Evolutionary conservation across 305 asterid genomes (phyloP).

Genomic region (Stenogyne calaminthoides): DNA sequence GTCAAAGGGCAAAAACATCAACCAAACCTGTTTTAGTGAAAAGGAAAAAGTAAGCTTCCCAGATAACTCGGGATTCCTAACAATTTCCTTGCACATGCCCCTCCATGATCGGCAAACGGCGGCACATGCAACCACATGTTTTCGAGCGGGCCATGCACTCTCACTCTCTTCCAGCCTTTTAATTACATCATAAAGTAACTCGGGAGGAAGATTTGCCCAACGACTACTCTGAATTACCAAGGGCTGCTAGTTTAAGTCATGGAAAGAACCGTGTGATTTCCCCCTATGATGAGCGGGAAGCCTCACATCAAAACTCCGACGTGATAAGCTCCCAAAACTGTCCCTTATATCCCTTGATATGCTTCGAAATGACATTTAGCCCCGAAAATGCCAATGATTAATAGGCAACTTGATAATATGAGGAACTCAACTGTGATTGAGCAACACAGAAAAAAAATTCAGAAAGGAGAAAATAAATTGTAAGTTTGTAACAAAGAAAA

Average conservation of each 20-base stretch:
- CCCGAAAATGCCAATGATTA: slow-evolving; percentile 25
- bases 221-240: slow-evolving; percentile 61
- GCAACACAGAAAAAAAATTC: slow-evolving; percentile 24
- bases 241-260: slow-evolving; percentile 58
- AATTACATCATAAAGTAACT: slow-evolving; percentile 78
- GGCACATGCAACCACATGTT: slow-evolving; percentile 79
- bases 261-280: slow-evolving; percentile 71
- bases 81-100: slow-evolving; percentile 80
- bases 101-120: slow-evolving; percentile 95
- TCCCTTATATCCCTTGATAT: slow-evolving; percentile 84
- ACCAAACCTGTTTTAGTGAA: slow-evolving; percentile 70
- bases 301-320: slow-evolving; percentile 73
- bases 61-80: slow-evolving; percentile 67
- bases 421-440: slow-evolving; percentile 36
- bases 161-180: slow-evolving; percentile 90
- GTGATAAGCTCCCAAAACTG: slow-evolving; percentile 81
- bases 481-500: slow-evolving; percentile 9
- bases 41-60: slow-evolving; percentile 91
- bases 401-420: too few species aligned
- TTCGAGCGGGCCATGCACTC: slow-evolving; percentile 86
- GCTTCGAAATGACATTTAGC: slow-evolving; percentile 79
- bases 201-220: slow-evolving; percentile 97
- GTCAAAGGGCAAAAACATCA: neutral
- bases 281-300: slow-evolving; percentile 69
- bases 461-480: slow-evolving; percentile 12